Evolutionary conservation across 2,329 filamentous ascomycete genomes (phyloP), one percentile per base, ranked within the genome.

Genomic region (Fusarium sp.): DNA sequence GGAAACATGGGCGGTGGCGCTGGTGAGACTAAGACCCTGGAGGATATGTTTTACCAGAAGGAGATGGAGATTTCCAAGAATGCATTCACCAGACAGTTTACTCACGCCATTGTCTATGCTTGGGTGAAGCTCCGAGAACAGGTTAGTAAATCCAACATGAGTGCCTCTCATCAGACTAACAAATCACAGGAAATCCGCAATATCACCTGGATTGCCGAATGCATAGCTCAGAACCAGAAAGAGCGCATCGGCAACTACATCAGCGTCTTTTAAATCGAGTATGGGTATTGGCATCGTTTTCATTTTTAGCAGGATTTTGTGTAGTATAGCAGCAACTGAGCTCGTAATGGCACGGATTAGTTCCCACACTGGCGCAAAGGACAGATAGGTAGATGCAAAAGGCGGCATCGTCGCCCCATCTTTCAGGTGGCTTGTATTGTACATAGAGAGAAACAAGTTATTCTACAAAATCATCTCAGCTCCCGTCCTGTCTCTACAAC

Each of bases 151-250:
- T 26, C 18, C 9, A 8, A 82, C 42, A 45, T 6, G 18, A n/a
- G 17, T 39, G 1, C 17, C 20, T 15, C 5, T 26, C 45, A 62
- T 13, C 1, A 26, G 59, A 62, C 81, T 85, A 79, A 87, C 79
- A 33, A 45, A 9, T 26, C 26, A 12, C 72, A 98, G 95, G 96
- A 99, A 93, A 98, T 98, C 79, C 93, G 96, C 75, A 99, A 99
- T 85, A 98, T 99, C 80, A 98, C 96, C 58, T 99, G 96, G 96
- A 99, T 99, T 83, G 93, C 96, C 28, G 96, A 99, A 85, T 99
- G 96, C 86, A 99, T 99, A 89, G 96, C 96, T 63, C 96, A 99
- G 85, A 98, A 98, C 87, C 96, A 99, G 85, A 99, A 99, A 87
- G 96, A 99, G 84, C 91, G 96, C 81, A 98, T 99, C 82, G 93